Evolutionary conservation across 2,329 filamentous ascomycete species (phyloP), one percentile per base, ranked within the genome.

Genomic region (Exserohilum turcica): DNA sequence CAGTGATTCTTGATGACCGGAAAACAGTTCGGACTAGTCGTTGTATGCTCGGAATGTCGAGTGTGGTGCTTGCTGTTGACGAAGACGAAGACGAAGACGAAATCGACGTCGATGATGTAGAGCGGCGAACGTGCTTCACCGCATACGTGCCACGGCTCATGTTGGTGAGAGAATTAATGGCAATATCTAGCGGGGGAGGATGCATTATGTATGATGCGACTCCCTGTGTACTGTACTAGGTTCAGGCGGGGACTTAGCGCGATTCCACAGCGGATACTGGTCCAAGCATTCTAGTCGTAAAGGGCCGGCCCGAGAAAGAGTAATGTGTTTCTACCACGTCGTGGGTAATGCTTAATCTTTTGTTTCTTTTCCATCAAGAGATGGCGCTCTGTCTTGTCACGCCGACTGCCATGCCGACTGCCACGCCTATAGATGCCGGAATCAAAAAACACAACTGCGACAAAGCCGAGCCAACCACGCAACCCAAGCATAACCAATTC

Each of bases 21-120:
- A 73, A 70, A 18, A 71, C 61, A 28, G 57, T 50, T 37, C 65
- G 61, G 18, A 76, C 61, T 7, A 71, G 61, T 46, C 62, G 67
- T 51, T 75, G 72, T 49, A 75, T 73, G 52, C 65, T 68, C 16
- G 59, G 54, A 24, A 74, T 70, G 43, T 74, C 68, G 33, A 70
- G 66, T 19, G 66, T 63, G 15, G 56, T 43, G 35, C 56, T 38
- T 32, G 61, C 39, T 21, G 67, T 65, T 24, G 66, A 70, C 9
- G 65, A 57, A 2, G 67, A 64, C 5, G 66, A 70, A 6, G 62
- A 59, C 24, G 35, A 9, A 15, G 66, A 70, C 13, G 66, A 59
- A 1, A 66, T 63, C 5, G 66, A 70, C 5, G 61, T 59, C 21
- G 67, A 70, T 8, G 67, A 67, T 12, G 62, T 68, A 27, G 61